phyloP scores from a whole-genome alignment of 2,329 filamentous ascomycete species.

The Penicillium hordei region DNA sequence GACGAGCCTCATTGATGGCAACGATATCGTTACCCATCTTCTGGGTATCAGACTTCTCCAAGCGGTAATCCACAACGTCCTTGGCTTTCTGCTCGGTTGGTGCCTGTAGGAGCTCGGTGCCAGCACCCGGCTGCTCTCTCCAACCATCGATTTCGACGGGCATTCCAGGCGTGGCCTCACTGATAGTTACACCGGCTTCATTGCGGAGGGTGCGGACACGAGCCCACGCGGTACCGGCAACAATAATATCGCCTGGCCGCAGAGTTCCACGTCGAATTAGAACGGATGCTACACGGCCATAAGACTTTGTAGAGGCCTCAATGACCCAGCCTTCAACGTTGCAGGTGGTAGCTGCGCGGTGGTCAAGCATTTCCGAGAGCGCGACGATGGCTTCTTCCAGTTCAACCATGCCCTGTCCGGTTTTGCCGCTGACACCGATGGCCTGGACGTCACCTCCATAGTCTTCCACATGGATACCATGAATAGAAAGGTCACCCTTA shows the following conservation, averaged over 20 bases:
- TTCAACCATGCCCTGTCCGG: constrained; percentile 84
- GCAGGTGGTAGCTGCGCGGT: constrained; percentile 74
- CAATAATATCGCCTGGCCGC: constrained; percentile 74
- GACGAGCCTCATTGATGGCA: constrained; percentile 70
- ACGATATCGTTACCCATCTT: constrained; percentile 67
- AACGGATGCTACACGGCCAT: constrained; percentile 82
- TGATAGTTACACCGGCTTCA: constrained; percentile 72
- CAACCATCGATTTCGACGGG: constrained; percentile 95
- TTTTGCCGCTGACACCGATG: constrained; percentile 88
- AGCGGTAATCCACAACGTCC: constrained; percentile 72
- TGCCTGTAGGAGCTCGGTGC: constrained; percentile 83
- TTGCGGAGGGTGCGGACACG: constrained; percentile 81
- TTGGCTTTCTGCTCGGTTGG: constrained; percentile 75
- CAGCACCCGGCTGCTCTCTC: constrained; percentile 81
- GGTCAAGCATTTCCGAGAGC: constrained; percentile 84
- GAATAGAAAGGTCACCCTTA: constrained; percentile 78
- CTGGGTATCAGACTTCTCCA: constrained; percentile 68
- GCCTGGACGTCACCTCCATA: constrained; percentile 93
- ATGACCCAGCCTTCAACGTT: constrained; percentile 90
- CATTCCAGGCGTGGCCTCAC: constrained; percentile 78
- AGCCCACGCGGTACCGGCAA: constrained; percentile 85
- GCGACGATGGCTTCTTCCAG: constrained; percentile 88
- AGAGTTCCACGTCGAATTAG: constrained; percentile 87
- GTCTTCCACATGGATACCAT: constrained; percentile 91
- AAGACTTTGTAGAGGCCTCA: constrained; percentile 82